These are phyloP conservation scores for Spergularia azorica DNA, from an alignment of 179 eudicot species.

Conservation along the genomic window DNA sequence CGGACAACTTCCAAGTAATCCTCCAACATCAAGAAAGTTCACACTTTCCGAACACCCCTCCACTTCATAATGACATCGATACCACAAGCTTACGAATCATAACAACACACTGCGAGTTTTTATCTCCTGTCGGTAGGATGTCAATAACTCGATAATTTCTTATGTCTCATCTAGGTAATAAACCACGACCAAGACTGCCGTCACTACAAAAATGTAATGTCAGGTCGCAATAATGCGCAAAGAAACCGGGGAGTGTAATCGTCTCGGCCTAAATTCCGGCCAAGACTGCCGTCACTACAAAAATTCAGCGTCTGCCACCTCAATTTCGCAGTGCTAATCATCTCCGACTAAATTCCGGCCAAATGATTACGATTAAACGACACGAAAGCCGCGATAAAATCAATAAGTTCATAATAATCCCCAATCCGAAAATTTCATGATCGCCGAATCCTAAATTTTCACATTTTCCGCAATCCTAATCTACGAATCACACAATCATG, in stretches of 20 bases:
- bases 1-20: background rate
- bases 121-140: background rate
- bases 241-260: too few species aligned
- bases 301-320: too few species aligned
- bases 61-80: background rate
- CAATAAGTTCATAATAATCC: background rate
- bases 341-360: too few species aligned
- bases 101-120: background rate
- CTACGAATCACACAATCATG: background rate
- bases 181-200: background rate
- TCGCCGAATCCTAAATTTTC: background rate
- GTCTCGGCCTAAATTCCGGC: too few species aligned
- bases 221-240: too few species aligned
- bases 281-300: too few species aligned
- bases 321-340: too few species aligned
- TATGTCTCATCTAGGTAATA: background rate
- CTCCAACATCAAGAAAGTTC: background rate
- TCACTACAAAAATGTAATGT: too few species aligned
- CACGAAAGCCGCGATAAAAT: background rate
- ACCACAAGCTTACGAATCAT: background rate
- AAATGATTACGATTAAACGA: background rate
- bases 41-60: background rate
- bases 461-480: background rate
- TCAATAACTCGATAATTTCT: too few species aligned
- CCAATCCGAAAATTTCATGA: background rate